Conservation (phyloP, 768 basidiomycete species). For the Cystobasidium tubakii region DNA sequence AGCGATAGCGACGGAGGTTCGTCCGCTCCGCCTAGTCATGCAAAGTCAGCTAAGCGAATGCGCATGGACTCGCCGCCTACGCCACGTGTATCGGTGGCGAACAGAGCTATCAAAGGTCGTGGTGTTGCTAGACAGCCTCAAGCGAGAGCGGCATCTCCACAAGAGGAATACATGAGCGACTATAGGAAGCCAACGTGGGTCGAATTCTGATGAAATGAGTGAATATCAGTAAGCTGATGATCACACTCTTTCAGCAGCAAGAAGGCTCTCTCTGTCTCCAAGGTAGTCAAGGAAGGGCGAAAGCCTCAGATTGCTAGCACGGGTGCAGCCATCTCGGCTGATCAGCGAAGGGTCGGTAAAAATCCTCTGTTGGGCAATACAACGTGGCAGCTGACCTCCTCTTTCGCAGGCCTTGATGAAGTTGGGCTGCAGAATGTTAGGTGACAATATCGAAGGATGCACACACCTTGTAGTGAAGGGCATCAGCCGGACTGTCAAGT, state of each 20-base stretch:
- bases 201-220: neutral
- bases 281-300: slow-evolving; percentile 3
- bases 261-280: slow-evolving; percentile 22
- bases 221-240: neutral
- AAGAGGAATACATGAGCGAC: slow-evolving; percentile 22
- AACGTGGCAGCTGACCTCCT: too few species aligned
- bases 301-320: slow-evolving; percentile 63
- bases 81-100: slow-evolving; percentile 17
- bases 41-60: slow-evolving; percentile 6
- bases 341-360: slow-evolving; percentile 8
- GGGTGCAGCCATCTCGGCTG: slow-evolving; percentile 54
- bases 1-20: slow-evolving; percentile 8
- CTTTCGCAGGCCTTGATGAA: slow-evolving; percentile 58
- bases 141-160: neutral
- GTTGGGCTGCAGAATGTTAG: slow-evolving; percentile 63
- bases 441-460: slow-evolving; percentile 59
- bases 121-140: neutral
- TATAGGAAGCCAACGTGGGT: slow-evolving; percentile 31
- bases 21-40: neutral
- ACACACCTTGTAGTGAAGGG: slow-evolving; percentile 70
- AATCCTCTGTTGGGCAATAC: neutral
- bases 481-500: slow-evolving; percentile 78
- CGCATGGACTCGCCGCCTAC: slow-evolving; percentile 21
- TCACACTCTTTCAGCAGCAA: neutral
- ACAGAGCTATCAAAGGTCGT: slow-evolving; percentile 24